Evolutionary conservation across 495 filamentous ascomycete genomes (phyloP).

Genomic region (Aspergillus asperescens): DNA sequence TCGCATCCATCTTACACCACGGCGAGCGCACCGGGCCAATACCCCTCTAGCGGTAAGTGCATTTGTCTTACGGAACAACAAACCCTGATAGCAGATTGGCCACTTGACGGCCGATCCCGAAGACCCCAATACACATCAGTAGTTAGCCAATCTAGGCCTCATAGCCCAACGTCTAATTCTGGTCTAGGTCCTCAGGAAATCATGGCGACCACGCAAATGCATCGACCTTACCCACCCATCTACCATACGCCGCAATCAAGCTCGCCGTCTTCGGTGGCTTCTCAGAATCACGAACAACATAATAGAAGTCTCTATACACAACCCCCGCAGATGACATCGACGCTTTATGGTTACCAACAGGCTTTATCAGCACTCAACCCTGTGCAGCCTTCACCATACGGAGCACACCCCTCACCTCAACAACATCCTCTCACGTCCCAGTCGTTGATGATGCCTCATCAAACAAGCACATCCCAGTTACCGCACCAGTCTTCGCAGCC

Average conservation of each 20-base stretch:
- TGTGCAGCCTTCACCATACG: conserved; percentile 67
- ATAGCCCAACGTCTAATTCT: conserved; percentile 15
- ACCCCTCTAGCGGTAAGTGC: conserved; percentile 72
- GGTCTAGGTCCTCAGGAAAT: conserved; percentile 72
- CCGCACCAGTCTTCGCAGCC: conserved; percentile 48
- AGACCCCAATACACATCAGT: neutral
- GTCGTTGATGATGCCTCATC: conserved; percentile 64
- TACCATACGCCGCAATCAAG: conserved; percentile 96
- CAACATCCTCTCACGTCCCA: conserved; percentile 59
- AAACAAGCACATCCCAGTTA: conserved; percentile 52
- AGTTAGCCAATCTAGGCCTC: neutral
- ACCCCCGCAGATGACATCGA: conserved; percentile 68
- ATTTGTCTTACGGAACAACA: neutral
- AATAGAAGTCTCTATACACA: conserved; percentile 74
- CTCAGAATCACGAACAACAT: conserved; percentile 84
- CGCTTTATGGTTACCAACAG: conserved; percentile 67
- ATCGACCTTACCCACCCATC: conserved; percentile 79
- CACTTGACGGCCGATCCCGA: neutral
- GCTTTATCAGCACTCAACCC: conserved; percentile 70
- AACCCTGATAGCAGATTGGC: neutral
- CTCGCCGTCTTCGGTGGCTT: conserved; percentile 93
- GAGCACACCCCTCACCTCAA: conserved; percentile 65
- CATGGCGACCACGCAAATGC: conserved; percentile 92
- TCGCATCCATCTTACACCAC: conserved; percentile 70
- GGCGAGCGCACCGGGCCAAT: conserved; percentile 60